These are phyloP conservation scores for Citrus unshiu DNA, from an alignment of 345 rosid species.

Conservation along the genomic window DNA sequence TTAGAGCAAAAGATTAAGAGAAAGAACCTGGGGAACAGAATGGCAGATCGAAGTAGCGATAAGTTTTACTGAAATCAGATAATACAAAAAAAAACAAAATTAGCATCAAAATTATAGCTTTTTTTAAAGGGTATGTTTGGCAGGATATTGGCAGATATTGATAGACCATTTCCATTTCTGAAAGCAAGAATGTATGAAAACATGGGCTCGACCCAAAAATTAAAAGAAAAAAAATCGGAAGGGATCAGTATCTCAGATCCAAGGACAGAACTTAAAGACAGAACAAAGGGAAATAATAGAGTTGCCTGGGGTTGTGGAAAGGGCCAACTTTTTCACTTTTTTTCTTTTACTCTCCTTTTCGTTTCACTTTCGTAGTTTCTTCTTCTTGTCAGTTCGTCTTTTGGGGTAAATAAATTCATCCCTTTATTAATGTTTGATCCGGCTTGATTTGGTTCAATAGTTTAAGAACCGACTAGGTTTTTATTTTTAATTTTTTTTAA, in stretches of 20 bases:
- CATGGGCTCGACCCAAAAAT: background rate
- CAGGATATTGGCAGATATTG: background rate
- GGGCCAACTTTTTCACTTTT: constrained; percentile 38
- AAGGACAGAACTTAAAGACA: constrained; percentile 2
- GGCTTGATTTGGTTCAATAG: no score
- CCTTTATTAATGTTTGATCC: no score
- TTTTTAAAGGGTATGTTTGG: background rate
- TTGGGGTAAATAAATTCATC: no score
- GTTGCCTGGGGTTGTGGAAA: constrained; percentile 76
- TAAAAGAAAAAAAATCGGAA: background rate
- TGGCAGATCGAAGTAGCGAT: constrained; percentile 80
- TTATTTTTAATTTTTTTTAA: no score
- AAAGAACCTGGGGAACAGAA: constrained; percentile 67
- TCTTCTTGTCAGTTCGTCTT: no score
- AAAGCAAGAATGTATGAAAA: background rate
- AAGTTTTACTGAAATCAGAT: constrained; percentile 64
- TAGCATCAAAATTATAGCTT: background rate
- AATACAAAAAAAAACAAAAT: constrained; percentile 14
- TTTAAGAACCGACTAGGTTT: no score
- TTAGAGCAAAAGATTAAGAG: background rate
- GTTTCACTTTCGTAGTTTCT: no score
- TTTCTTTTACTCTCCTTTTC: no score
- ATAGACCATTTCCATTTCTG: background rate
- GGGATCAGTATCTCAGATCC: background rate
- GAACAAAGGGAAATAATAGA: background rate